Conservation (phyloP, 2,329 filamentous ascomycete species). For the Lasiodiplodia citricola region DNA sequence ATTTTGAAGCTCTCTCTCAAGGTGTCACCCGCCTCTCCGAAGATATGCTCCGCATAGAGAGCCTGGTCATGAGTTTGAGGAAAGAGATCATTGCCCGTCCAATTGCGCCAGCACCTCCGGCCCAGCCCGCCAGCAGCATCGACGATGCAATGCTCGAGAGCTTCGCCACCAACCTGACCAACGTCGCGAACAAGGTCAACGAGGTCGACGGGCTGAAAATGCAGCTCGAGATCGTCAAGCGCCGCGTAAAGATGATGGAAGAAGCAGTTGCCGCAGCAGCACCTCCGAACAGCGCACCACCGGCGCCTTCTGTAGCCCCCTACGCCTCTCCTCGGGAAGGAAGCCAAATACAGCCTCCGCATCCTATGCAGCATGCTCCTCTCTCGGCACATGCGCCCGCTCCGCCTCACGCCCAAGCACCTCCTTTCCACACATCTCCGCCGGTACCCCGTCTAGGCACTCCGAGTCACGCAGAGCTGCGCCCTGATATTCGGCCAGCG, state of each 20-base stretch:
- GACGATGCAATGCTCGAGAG: constrained; percentile 51
- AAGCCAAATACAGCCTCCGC: not conserved
- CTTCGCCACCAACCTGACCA: constrained; percentile 48
- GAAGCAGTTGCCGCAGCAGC: constrained; percentile 30
- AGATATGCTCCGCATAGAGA: constrained; percentile 47
- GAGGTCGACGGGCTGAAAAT: constrained; percentile 55
- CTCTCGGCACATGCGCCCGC: not conserved
- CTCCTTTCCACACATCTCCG: not conserved
- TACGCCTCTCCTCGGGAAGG: constrained; percentile 8
- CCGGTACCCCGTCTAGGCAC: constrained; percentile 12
- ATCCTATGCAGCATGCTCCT: constrained; percentile 21
- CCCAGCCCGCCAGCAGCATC: constrained; percentile 21
- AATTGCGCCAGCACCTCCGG: constrained; percentile 17
- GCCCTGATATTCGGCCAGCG: constrained; percentile 14
- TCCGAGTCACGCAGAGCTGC: constrained; percentile 14
- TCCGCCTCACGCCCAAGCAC: constrained; percentile 4
- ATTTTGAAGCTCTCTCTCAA: constrained; percentile 48
- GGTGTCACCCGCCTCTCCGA: constrained; percentile 46
- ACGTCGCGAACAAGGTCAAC: constrained; percentile 49
- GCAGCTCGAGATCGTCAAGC: constrained; percentile 55
- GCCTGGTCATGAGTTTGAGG: constrained; percentile 43
- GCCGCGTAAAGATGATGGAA: constrained; percentile 49
- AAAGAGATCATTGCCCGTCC: constrained; percentile 40
- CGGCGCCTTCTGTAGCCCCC: not conserved
- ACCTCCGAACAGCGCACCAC: constrained; percentile 4